Base-by-base conservation (phyloP, 2,329 filamentous ascomycete species). In the Xylaria hypoxylon region DNA sequence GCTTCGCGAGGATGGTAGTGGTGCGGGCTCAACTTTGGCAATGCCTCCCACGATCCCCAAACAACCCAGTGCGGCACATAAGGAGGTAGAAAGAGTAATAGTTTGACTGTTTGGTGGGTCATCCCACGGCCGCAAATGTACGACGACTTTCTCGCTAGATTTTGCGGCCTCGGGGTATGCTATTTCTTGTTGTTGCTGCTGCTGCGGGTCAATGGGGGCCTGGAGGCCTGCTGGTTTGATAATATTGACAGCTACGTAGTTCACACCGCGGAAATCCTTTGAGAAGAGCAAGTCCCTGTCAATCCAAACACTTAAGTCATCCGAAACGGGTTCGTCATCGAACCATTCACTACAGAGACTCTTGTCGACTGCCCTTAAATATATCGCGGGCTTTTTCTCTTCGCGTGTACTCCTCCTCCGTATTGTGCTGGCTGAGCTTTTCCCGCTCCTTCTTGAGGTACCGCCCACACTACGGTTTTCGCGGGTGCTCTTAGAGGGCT, bases 21-120 rank as follows among this genome's bases (percentile, higher is more conserved):
- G 89, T 0, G 95, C 94, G 10, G 92, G 90, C 76, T 98, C 94
- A 33, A 99, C 85, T 68, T 95, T 93, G 62, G 97, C 87, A 47
- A 98, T 88, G 0, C 94, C 93, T 13, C 96, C 96, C 10, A 97
- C 92, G 58, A 97, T 86, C 1, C 89, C 90, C 44, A 87, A 82
- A 59, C 87, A 89, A 2, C 89, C 90, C 24, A 99, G 84, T 0
- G 91, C 87, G 33, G 87, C 86, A 77, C 92, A 97, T 6, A 99
- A 82, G 3, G 89, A 80, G 0, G 89, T 87, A 1, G 96, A 98
- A 26, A 99, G 82, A 1, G 93, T 93, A 55, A 89, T 87, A 68
- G 95, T 92, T 69, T 92, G 89, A 59, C 89, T 90, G 75, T 95
- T 93, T 0, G 96, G 94, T 1, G 94, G 90, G 74, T 97, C 93